These are phyloP conservation scores for Rutstroemia sp. DNA, from an alignment of 2,329 filamentous ascomycete genomes.

Conservation along the genomic window DNA sequence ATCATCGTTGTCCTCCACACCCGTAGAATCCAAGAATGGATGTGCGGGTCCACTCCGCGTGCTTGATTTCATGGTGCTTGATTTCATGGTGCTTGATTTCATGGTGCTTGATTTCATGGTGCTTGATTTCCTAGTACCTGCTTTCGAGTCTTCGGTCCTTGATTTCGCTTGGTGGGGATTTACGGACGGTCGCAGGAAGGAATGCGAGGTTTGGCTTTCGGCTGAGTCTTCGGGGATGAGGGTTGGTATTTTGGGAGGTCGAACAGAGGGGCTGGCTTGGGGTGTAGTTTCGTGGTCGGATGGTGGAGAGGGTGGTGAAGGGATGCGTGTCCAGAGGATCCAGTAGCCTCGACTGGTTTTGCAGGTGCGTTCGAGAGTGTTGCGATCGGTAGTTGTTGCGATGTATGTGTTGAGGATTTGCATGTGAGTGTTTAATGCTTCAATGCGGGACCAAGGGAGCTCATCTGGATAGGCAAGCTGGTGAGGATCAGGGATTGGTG, in stretches of 20 bases:
- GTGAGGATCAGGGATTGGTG: conserved; percentile 52
- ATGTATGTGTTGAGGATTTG: conserved; percentile 53
- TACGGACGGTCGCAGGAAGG: conserved; percentile 1
- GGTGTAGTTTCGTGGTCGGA: background rate
- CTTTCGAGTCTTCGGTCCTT: background rate
- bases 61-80: conserved; percentile 5
- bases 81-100: background rate
- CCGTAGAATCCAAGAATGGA: conserved; percentile 21
- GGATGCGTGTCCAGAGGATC: conserved; percentile 58
- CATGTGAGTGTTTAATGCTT: conserved; percentile 58
- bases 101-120: too few relatives aligned
- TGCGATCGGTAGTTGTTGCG: conserved; percentile 33
- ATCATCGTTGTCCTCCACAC: background rate
- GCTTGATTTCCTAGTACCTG: background rate
- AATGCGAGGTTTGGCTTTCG: background rate
- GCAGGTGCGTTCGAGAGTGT: conserved; percentile 52
- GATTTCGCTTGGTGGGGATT: background rate
- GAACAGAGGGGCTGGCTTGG: background rate
- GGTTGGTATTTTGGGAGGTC: conserved; percentile 9
- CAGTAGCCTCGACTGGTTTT: conserved; percentile 64
- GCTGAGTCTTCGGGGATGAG: conserved; percentile 11
- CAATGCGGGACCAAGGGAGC: conserved; percentile 48
- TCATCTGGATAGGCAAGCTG: conserved; percentile 18
- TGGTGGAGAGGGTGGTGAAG: conserved; percentile 32
- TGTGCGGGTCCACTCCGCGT: conserved; percentile 23